Evolutionary conservation across 1,284 basidiomycete species (phyloP).

Genomic region (Waitea zeae): DNA sequence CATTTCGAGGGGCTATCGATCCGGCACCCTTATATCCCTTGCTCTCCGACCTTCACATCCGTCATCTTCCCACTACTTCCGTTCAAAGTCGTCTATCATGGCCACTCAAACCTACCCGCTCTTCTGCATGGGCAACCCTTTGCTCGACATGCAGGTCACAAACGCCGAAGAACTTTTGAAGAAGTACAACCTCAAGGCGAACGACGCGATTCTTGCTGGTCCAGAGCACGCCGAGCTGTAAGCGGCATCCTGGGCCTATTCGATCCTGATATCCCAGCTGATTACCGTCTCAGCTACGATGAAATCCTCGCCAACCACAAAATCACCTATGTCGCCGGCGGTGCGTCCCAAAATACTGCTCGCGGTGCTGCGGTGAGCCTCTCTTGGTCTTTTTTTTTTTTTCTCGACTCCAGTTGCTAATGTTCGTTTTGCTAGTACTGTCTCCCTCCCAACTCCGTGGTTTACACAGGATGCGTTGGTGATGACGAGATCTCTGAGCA

Average conservation of each 20-base stretch:
- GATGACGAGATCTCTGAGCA: slow-evolving; percentile 84
- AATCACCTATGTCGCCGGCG: slow-evolving; percentile 89
- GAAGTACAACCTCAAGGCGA: slow-evolving; percentile 87
- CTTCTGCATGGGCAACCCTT: slow-evolving; percentile 79
- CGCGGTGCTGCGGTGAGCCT: slow-evolving; percentile 83
- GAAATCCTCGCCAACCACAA: slow-evolving; percentile 69
- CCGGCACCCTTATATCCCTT: too few relatives aligned
- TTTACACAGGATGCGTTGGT: slow-evolving; percentile 91
- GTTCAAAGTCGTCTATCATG: slow-evolving; percentile 6
- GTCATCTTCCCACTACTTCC: too few relatives aligned
- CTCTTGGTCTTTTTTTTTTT: too few relatives aligned
- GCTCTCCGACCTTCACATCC: too few relatives aligned
- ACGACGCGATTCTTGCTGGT: slow-evolving; percentile 93
- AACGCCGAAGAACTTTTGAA: slow-evolving; percentile 73
- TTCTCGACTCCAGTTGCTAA: too few relatives aligned
- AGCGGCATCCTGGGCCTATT: too few relatives aligned
- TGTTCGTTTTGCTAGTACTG: slow-evolving; percentile 55
- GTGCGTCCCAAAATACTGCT: slow-evolving; percentile 93
- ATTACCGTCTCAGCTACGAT: slow-evolving; percentile 47
- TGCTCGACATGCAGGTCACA: slow-evolving; percentile 80
- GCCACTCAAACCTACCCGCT: slow-evolving; percentile 24
- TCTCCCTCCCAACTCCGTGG: slow-evolving; percentile 79
- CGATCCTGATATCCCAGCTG: slow-evolving; percentile 1
- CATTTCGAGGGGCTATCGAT: too few relatives aligned
- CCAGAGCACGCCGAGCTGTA: too few relatives aligned